Base-by-base conservation (phyloP, 1,284 basidiomycete species). In the Pterula multifida region DNA sequence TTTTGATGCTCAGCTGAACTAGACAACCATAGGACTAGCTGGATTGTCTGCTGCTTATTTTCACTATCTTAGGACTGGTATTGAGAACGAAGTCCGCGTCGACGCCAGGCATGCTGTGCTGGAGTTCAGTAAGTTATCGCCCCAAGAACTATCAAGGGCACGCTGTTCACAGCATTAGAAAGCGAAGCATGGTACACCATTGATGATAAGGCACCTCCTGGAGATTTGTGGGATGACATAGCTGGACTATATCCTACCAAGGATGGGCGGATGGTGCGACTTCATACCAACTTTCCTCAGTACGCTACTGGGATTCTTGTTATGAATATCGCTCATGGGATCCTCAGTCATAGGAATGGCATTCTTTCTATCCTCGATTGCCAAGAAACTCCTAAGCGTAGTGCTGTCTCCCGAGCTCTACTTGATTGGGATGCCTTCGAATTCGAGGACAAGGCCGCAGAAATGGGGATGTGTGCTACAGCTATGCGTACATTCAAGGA, bases 201-300 rank as follows among this genome's bases (percentile, higher is more conserved):
- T 0, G 65, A 80, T 54, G 69, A 64, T 0, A 44, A 65, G 39
- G 54, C 65, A 3, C 65, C 68, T 0, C 56, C 57, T 3, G 64
- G 61, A 4, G 57, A 58, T 0, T 26, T 71, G 0, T 80, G 73
- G 67, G 79, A 81, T 52, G 56, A 61, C 1, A 65, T 81, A 3
- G 73, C 75, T 1, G 79, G 78, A 0, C 52, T 76, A 0, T 81
- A 80, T 58, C 57, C 62, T 48, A 79, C 79, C 2, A 73, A 71
- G 52, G 73, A 75, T 49, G 55, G 65, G 46, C 64, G 66, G 47
- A 73, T 66, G 55, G 72, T 81, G 12, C 68, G 79, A 23, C 69
- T 80, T 17, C 79, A 81, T 57, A 79, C 78, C 21, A 81, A 81
- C 55, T 82, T 81, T 56, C 73, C 78, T 28, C 79, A 81, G 77